Evolutionary conservation across 495 filamentous ascomycete species (phyloP).

Genomic region (Trichocladium antarcticum): DNA sequence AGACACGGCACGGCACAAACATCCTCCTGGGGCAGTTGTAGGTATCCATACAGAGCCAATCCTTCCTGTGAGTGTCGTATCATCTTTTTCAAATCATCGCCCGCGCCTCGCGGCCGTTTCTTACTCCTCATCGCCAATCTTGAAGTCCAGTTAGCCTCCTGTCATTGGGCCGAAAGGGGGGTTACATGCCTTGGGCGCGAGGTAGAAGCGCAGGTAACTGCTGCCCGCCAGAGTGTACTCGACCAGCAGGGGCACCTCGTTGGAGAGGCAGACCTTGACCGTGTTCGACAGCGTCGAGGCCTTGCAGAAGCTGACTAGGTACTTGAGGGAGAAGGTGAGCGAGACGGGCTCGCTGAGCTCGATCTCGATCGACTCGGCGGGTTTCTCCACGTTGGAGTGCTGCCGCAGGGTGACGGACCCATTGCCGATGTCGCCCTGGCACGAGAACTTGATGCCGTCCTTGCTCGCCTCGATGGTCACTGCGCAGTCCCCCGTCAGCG

Average conservation of each 20-base stretch:
- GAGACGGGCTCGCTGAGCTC: slow-evolving; percentile 83
- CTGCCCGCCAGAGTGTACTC: slow-evolving; percentile 74
- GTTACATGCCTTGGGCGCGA: slow-evolving; percentile 78
- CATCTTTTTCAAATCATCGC: background rate
- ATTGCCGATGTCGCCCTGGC: slow-evolving; percentile 88
- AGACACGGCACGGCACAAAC: slow-evolving; percentile 4
- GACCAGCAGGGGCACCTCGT: slow-evolving; percentile 91
- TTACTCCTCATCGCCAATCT: slow-evolving; percentile 93
- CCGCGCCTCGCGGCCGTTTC: slow-evolving; percentile 3
- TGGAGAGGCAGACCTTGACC: slow-evolving; percentile 86
- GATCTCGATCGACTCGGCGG: slow-evolving; percentile 74
- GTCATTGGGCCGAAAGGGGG: background rate
- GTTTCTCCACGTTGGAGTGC: slow-evolving; percentile 86
- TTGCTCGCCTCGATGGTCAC: slow-evolving; percentile 94
- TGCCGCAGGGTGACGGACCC: slow-evolving; percentile 84
- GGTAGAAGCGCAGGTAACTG: slow-evolving; percentile 91
- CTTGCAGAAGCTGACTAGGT: slow-evolving; percentile 99
- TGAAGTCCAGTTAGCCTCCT: slow-evolving; percentile 5
- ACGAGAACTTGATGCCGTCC: slow-evolving; percentile 94
- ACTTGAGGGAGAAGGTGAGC: slow-evolving; percentile 97
- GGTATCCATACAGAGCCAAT: slow-evolving; percentile 15
- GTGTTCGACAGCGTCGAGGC: slow-evolving; percentile 68
- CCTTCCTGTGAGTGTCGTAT: slow-evolving; percentile 9
- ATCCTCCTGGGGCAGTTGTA: background rate
- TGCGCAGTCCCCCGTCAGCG: slow-evolving; percentile 26